Evolutionary conservation across 768 basidiomycete species (phyloP).

Genomic region (Kwoniella sp.): DNA sequence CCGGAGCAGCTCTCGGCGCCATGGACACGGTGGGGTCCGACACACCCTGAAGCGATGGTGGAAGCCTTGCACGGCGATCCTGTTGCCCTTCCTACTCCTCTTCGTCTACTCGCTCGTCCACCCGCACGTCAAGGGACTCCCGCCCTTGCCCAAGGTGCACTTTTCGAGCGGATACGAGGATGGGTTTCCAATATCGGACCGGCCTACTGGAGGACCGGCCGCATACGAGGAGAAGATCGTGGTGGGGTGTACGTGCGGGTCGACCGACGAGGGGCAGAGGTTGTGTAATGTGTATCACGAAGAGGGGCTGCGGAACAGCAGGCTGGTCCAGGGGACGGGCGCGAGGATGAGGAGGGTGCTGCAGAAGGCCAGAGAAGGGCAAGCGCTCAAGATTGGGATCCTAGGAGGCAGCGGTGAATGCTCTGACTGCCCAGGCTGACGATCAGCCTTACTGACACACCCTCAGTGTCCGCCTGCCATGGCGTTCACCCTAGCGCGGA

Average conservation of each 20-base stretch:
- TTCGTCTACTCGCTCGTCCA: conserved; percentile 33
- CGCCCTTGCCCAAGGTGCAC: conserved; percentile 29
- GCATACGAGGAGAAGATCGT: conserved; percentile 16
- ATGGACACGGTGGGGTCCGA: neutral
- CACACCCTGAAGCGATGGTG: conserved; percentile 22
- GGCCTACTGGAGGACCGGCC: neutral
- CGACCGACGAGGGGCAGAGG: conserved; percentile 28
- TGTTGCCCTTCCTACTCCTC: conserved; percentile 25
- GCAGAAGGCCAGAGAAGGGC: conserved; percentile 34
- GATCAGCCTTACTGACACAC: neutral
- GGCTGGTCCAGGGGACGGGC: conserved; percentile 35
- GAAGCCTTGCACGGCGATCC: conserved; percentile 25
- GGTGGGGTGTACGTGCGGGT: conserved; percentile 25
- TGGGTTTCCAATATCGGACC: neutral
- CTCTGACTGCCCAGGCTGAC: too few relatives aligned
- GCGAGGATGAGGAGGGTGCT: conserved; percentile 37
- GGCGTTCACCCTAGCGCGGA: conserved; percentile 39
- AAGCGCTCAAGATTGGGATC: conserved; percentile 37
- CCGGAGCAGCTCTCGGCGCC: too few relatives aligned
- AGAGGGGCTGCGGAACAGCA: conserved; percentile 26
- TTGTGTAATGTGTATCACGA: conserved; percentile 39
- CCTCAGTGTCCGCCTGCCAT: conserved; percentile 45
- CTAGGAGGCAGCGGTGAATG: conserved; percentile 47
- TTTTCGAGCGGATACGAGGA: conserved; percentile 1
- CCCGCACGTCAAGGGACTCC: conserved; percentile 37